Evolutionary conservation across 331 rosid genomes (phyloP).

Genomic region (Dryas integrifolia): DNA sequence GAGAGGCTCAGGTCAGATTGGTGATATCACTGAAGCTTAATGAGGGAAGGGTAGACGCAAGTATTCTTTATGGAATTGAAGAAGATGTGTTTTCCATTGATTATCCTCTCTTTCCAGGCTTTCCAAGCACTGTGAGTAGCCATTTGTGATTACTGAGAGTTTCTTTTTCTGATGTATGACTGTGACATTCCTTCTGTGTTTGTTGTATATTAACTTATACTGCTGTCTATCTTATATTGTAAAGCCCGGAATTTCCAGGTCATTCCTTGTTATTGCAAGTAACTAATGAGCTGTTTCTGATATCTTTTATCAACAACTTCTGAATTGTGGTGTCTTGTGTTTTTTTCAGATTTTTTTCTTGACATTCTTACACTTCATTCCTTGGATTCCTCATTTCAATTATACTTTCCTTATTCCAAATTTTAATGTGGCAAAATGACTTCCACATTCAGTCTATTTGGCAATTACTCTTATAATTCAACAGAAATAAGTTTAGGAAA

Average conservation of each 20-base stretch:
- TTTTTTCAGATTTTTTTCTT: too few species aligned
- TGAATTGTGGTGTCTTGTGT: background rate
- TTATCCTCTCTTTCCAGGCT: slow-evolving; percentile 18
- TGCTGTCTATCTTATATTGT: background rate
- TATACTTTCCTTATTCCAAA: background rate
- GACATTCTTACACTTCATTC: too few species aligned
- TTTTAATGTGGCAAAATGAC: background rate
- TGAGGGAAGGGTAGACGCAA: slow-evolving; percentile 23
- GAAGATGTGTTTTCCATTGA: slow-evolving; percentile 14
- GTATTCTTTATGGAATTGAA: slow-evolving; percentile 23
- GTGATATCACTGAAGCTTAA: slow-evolving; percentile 21
- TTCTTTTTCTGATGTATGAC: background rate
- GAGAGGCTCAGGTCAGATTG: slow-evolving; percentile 28
- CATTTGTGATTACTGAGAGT: background rate
- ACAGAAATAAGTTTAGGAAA: too few species aligned
- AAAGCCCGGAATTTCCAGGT: background rate
- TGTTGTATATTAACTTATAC: background rate
- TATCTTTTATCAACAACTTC: background rate
- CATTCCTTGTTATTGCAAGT: background rate
- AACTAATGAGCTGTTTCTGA: background rate
- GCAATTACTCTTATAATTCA: background rate
- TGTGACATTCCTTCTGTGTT: background rate
- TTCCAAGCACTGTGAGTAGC: slow-evolving; percentile 36
- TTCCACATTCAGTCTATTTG: background rate
- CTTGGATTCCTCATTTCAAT: too few species aligned